phyloP scores from a whole-genome alignment of 805 yeast species.

The Wickerhamiella occidentalis region DNA sequence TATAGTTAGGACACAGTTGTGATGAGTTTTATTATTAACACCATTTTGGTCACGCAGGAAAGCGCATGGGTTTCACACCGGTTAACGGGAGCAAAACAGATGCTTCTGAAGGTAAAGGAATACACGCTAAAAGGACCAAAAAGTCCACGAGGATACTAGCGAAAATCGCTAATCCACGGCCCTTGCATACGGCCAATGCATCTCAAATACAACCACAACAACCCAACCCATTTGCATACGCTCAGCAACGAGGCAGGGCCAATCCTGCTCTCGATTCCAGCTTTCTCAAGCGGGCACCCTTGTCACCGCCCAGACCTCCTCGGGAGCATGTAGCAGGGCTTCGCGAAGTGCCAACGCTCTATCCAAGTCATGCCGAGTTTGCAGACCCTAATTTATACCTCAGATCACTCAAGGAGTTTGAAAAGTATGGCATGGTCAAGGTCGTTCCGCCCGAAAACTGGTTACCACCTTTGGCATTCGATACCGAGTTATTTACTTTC shows the following conservation, averaged over 20 bases:
- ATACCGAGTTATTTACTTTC: constrained; percentile 21
- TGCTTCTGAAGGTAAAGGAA: background rate
- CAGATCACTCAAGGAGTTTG: constrained; percentile 37
- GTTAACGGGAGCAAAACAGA: background rate
- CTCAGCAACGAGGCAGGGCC: constrained; percentile 5
- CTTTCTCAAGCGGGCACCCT: background rate
- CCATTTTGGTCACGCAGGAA: background rate
- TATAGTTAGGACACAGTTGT: background rate
- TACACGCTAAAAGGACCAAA: background rate
- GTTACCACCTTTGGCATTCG: constrained; percentile 31
- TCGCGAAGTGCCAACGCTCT: constrained; percentile 42
- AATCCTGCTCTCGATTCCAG: constrained; percentile 4
- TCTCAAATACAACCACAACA: constrained; percentile 1
- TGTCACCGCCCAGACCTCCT: background rate
- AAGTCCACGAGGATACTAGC: background rate
- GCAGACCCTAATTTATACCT: constrained; percentile 55
- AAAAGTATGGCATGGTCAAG: constrained; percentile 61
- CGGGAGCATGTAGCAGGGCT: constrained; percentile 19
- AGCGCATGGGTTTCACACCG: constrained; percentile 8
- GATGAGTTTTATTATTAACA: background rate
- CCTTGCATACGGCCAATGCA: constrained; percentile 1
- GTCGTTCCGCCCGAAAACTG: constrained; percentile 47
- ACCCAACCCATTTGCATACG: constrained; percentile 7
- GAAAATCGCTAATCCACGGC: constrained; percentile 2
- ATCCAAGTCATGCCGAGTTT: constrained; percentile 45